These are phyloP conservation scores for Penicillium digitatum DNA, from an alignment of 2,329 filamentous ascomycete species.

Conservation along the genomic window DNA sequence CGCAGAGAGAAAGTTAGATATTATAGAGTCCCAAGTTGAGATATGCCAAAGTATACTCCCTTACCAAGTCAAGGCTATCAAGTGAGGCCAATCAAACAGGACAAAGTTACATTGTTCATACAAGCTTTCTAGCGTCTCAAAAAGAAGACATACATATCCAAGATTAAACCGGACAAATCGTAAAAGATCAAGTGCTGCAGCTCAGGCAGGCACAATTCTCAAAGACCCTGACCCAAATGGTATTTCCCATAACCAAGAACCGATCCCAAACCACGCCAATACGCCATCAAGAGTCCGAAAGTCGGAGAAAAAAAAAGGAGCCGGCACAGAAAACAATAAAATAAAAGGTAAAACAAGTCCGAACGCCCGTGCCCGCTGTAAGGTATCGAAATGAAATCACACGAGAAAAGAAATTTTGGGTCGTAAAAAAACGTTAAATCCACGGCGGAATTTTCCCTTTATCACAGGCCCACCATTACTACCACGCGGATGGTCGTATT, in stretches of 20 bases:
- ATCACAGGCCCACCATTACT: constrained; percentile 15
- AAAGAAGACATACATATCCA: constrained; percentile 12
- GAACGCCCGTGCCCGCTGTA: constrained; percentile 20
- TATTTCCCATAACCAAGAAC: constrained; percentile 23
- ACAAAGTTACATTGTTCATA: constrained; percentile 20
- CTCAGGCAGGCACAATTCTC: constrained; percentile 14
- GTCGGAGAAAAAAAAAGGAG: neutral
- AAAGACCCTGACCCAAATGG: constrained; percentile 12
- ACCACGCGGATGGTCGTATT: constrained; percentile 11
- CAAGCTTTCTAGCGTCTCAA: constrained; percentile 16
- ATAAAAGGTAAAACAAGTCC: constrained; percentile 10
- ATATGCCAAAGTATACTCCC: neutral
- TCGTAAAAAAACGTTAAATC: constrained; percentile 25
- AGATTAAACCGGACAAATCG: constrained; percentile 22
- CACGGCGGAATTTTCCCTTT: constrained; percentile 10
- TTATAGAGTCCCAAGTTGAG: neutral
- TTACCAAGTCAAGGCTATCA: neutral
- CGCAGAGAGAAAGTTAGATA: neutral
- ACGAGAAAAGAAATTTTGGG: constrained; percentile 23
- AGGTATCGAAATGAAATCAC: constrained; percentile 18
- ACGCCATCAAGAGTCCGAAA: constrained; percentile 18
- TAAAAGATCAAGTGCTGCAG: constrained; percentile 13
- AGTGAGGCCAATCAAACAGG: neutral
- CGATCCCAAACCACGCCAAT: constrained; percentile 18
- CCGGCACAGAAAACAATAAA: constrained; percentile 11